Evolutionary conservation across 2,329 filamentous ascomycete species (phyloP), one percentile per base, ranked within the genome.

Genomic region (Fusarium citri): DNA sequence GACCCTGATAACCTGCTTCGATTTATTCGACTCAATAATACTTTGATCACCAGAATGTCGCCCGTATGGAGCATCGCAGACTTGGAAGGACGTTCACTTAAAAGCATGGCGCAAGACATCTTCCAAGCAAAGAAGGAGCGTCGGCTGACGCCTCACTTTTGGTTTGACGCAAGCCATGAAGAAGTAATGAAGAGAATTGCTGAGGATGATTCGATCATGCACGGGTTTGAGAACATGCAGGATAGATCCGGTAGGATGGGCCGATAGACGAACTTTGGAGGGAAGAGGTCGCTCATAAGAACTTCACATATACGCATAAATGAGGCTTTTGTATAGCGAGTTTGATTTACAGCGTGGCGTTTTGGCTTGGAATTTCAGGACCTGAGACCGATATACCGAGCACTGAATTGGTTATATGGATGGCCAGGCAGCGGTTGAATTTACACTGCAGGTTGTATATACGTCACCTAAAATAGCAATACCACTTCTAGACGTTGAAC

Each of bases 91-190:
- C 86, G 85, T 6, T 92, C 96, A 78, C 91, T 97, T 18, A 90
- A 90, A 71, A 88, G 88, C 11, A 92, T 96, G 20, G 92, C 93
- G n/a, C 88, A 92, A 74, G 91, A 94, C 72, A 90, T 95, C 51
- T 91, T 88, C 77, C 83, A 82, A 18, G 80, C 82, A 46, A 88
- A 88, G 82, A 89, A 87, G 81, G 83, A 83, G 47, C 84, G 84
- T 72, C 84, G 87, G 77, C 80, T 80, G 72, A 83, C 83, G 65
- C 84, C 86, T 12, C 80, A 83, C 41, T 86, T 85, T 79, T 88
- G 86, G 87, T 80, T 85, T 18, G 85, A 83, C 10, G 84, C 85
- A 56, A 85, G 83, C 2, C 84, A 86, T 70, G 84, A 86, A 74
- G 83, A 88, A 72, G 85, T 87, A 72, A 83, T 88, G 59, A 83